These are phyloP conservation scores for Athelia psychrophila DNA, from an alignment of 1,284 basidiomycete genomes.

Conservation along the genomic window DNA sequence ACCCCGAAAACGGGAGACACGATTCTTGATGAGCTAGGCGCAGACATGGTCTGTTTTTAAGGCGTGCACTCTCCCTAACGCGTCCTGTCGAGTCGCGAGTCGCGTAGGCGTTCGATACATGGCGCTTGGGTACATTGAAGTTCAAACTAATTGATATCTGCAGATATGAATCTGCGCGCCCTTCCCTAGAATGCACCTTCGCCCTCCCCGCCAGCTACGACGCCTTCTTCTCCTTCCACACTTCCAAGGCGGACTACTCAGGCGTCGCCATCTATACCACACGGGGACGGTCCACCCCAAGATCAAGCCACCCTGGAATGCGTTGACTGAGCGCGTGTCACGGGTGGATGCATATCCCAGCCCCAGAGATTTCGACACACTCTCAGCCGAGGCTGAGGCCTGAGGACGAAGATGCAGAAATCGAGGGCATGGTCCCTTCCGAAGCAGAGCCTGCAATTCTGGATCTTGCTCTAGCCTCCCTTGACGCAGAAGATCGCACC, in stretches of 20 bases:
- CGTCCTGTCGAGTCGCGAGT: too few relatives aligned
- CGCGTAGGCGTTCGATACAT: not conserved
- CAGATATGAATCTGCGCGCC: slow-evolving; percentile 85
- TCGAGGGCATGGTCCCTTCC: slow-evolving; percentile 1
- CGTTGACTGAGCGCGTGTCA: too few relatives aligned
- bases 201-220: slow-evolving; percentile 75
- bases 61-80: slow-evolving; percentile 40
- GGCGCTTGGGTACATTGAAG: not conserved
- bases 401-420: slow-evolving; percentile 29
- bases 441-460: too few relatives aligned
- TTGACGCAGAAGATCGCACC: slow-evolving; percentile 83
- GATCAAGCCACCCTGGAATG: slow-evolving; percentile 47
- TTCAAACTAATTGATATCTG: not conserved
- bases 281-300: slow-evolving; percentile 42
- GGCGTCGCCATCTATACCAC: slow-evolving; percentile 84
- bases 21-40: slow-evolving; percentile 74
- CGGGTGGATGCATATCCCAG: too few relatives aligned
- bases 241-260: slow-evolving; percentile 78
- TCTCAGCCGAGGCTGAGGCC: too few relatives aligned
- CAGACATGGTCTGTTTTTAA: slow-evolving; percentile 94
- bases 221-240: slow-evolving; percentile 86
- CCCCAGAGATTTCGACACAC: slow-evolving; percentile 4
- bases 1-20: slow-evolving; percentile 71
- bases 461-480: slow-evolving; percentile 43
- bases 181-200: slow-evolving; percentile 60